A percentile compares a stretch with the other conserved stretches of the same genome.
These are phyloP conservation scores for Schoenoplectus triqueter DNA, from an alignment of 202 grass and related monocot genomes.

Conservation along the genomic window DNA sequence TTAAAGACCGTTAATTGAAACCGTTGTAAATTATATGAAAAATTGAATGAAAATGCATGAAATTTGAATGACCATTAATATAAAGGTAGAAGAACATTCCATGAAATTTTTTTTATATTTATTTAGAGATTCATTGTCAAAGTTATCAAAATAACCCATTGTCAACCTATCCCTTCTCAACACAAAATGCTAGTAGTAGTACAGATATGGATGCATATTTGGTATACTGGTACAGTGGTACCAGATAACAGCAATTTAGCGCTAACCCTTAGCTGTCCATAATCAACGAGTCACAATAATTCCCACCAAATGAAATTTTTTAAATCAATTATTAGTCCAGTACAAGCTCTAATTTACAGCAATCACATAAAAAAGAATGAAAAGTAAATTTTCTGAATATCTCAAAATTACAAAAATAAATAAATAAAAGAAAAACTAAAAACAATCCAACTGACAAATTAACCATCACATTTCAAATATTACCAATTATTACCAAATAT, in stretches of 20 bases:
- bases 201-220: background rate
- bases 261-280: background rate
- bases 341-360: constrained; percentile 17
- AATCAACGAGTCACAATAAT: constrained; percentile 13
- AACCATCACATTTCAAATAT: background rate
- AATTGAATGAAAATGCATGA: too few species aligned
- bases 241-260: background rate
- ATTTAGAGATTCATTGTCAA: too few species aligned
- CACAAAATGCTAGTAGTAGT: too few species aligned
- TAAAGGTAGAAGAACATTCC: too few species aligned
- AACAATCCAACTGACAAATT: constrained; percentile 20
- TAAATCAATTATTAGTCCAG: background rate
- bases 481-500: constrained; percentile 1
- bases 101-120: too few species aligned
- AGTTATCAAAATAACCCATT: too few species aligned
- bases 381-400: background rate
- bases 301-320: background rate
- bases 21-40: too few species aligned
- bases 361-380: background rate
- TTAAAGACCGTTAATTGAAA: too few species aligned
- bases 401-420: background rate
- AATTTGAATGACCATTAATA: too few species aligned
- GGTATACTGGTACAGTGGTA: background rate
- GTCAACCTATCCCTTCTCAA: too few species aligned
- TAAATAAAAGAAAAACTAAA: background rate